phyloP scores from a whole-genome alignment of 179 eudicot species.

The Heliamphora pulchella region DNA sequence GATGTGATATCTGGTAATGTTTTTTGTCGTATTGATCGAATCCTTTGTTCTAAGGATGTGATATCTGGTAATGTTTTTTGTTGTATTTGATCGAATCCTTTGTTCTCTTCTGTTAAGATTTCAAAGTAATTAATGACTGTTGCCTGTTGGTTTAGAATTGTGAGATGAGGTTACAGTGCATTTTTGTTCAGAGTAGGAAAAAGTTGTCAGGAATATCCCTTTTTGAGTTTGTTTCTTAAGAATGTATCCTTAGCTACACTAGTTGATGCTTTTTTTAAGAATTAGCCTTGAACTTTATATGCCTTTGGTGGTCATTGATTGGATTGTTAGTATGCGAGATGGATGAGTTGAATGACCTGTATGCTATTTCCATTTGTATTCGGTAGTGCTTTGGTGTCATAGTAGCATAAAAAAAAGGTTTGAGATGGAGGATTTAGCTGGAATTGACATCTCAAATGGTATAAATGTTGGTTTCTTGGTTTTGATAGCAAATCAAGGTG shows the following conservation, averaged over 20 bases:
- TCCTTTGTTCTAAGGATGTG: neutral
- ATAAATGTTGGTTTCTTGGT: neutral
- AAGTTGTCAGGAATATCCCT: neutral
- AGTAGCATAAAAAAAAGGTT: neutral
- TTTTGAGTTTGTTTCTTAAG: neutral
- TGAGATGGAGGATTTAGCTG: neutral
- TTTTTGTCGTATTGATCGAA: neutral
- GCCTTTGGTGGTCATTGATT: neutral
- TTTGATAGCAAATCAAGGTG: neutral
- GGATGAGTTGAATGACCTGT: neutral
- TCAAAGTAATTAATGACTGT: neutral
- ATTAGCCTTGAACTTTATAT: neutral
- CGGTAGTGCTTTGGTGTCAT: neutral
- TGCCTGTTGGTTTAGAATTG: neutral
- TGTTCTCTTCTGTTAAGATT: neutral
- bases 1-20: neutral
- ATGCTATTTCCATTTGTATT: neutral
- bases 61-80: neutral
- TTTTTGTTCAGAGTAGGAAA: neutral
- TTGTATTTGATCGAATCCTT: neutral
- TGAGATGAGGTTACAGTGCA: neutral
- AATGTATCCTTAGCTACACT: neutral
- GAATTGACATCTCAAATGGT: neutral
- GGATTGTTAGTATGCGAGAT: neutral
- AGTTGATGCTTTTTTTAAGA: neutral